Evolutionary conservation across 495 filamentous ascomycete species (phyloP), one percentile per base, ranked within the genome.

Genomic region (Aspergillus kassunensis): DNA sequence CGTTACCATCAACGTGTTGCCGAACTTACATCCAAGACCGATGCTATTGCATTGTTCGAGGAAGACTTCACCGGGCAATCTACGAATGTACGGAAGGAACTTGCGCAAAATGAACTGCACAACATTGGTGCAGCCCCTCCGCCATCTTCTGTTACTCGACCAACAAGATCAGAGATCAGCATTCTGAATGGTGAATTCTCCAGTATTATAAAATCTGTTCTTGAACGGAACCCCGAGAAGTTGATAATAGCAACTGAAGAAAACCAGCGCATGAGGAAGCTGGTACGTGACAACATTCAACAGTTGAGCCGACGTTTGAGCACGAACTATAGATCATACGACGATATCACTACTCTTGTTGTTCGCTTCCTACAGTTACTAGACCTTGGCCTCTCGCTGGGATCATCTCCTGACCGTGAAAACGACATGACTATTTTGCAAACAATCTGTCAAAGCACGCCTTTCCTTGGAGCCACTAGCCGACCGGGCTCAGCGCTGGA

Each of bases 291-390:
- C 34, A 96, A 96, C 59, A 72, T 96, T 12, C 72, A 70, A 6
- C 81, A 86, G 49, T 76, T 95, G 9, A 80, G 83, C 31, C 63
- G 64, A 18, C 79, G 91, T 33, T 74, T 98, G 21, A 76, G 72
- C 2, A 69, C 77, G 2, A 74, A 82, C 18, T 91, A 88, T 62
- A 77, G 81, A 35, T 82, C 80, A 27, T 97, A 96, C 57, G 86
- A 88, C 48, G 93, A 99, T 65, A 76, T 97, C 42, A 86, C 86
- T 0, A 75, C 77, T 41, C 91, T 91, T 2, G 72, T 90, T 34
- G 75, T 91, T 51, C 88, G 86, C 39, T 90, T 97, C 57, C 76
- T 97, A 8, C 82, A 87, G 47, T 85, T 89, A 48, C 74, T 99
- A 10, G 85, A 87, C 54, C 64, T 92, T 49, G 90, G 91, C 11